Conservation (phyloP, 2,329 filamentous ascomycete species). For the Knufia petricola region DNA sequence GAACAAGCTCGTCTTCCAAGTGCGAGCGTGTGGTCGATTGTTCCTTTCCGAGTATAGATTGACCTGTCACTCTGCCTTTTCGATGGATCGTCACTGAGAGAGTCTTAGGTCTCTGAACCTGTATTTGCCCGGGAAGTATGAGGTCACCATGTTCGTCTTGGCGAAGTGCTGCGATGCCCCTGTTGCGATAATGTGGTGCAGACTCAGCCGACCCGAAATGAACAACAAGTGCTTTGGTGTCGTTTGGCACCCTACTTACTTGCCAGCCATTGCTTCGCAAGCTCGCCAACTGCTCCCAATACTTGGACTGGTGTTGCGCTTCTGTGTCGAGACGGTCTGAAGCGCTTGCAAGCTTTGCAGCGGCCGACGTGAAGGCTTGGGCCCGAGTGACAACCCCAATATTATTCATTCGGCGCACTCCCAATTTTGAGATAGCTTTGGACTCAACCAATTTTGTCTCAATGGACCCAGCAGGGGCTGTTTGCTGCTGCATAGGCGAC, state of each 20-base stretch:
- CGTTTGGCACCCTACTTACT: slow-evolving; percentile 64
- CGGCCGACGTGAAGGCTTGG: slow-evolving; percentile 63
- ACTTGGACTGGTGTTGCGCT: slow-evolving; percentile 68
- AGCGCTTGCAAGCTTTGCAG: slow-evolving; percentile 63
- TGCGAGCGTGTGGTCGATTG: slow-evolving; percentile 21
- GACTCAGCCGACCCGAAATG: slow-evolving; percentile 81
- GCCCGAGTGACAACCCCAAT: slow-evolving; percentile 64
- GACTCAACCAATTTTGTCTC: slow-evolving; percentile 57
- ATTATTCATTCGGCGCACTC: slow-evolving; percentile 43
- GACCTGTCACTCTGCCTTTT: slow-evolving; percentile 12
- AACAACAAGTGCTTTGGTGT: slow-evolving; percentile 67
- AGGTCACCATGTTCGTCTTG: slow-evolving; percentile 66
- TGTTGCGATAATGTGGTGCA: slow-evolving; percentile 50
- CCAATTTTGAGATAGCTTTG: slow-evolving; percentile 48
- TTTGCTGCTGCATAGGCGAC: slow-evolving; percentile 58
- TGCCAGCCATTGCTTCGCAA: slow-evolving; percentile 82
- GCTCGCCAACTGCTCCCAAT: slow-evolving; percentile 77
- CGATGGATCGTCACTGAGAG: slow-evolving; percentile 48
- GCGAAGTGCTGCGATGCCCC: slow-evolving; percentile 71
- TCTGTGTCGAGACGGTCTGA: slow-evolving; percentile 65
- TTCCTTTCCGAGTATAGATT: slow-evolving; percentile 25
- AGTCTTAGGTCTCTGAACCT: slow-evolving; percentile 44
- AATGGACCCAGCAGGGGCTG: slow-evolving; percentile 64
- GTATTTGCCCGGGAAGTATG: slow-evolving; percentile 44
- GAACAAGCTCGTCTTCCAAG: slow-evolving; percentile 30